Base-by-base conservation (phyloP, 495 filamentous ascomycete species). In the Hypoxylon intermedium region DNA sequence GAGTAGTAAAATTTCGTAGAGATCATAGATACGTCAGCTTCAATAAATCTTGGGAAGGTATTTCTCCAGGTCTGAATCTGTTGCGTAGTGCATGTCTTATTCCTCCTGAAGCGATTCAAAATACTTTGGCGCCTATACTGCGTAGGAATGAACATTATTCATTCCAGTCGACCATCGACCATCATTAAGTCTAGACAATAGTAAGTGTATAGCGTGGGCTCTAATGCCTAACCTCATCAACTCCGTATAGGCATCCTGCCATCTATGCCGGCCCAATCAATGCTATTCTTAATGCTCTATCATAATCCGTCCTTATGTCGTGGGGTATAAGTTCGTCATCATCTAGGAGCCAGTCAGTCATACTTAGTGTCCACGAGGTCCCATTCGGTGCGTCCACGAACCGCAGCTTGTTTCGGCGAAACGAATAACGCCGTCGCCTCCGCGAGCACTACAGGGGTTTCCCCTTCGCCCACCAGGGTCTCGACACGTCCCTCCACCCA, bases 401-500 rank as follows among this genome's bases (percentile, higher is more conserved):
- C 88, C 76, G 86, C 82, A 40, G 91, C 92, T 63, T 89, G 80
- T 72, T 84, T 92, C 4, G 94, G 94, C 74, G 96, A 92, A 59
- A 98, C 83, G 70, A 96, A 98, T 57, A 98, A 75, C 2, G 89
- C 92, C 69, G 87, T 88, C 11, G 89, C 91, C 75, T 92, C 88
- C 21, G 85, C 89, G 40, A 94, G 74, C 19, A 92, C 82, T 9
- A 82, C 68, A 7, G 89, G 86, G 33, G 81, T 82, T 67, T 85
- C 77, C 13, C 83, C 84, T 33, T 81, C 81, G 38, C 42, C 51
- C 0, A 85, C 84, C 9, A 97, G 79, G 18, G 91, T 89, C 82
- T 97, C 93, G 64, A 98, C 89, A 60, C 85, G 84, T 16, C 91
- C 95, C 74, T 92, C 87, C 5, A 97, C 93, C 93, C 93, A 98